Percentiles rank a stretch among this genome's conserved stretches.
These are phyloP conservation scores for Microcera coccophila DNA, from an alignment of 2,329 filamentous ascomycete genomes.

Conservation along the genomic window DNA sequence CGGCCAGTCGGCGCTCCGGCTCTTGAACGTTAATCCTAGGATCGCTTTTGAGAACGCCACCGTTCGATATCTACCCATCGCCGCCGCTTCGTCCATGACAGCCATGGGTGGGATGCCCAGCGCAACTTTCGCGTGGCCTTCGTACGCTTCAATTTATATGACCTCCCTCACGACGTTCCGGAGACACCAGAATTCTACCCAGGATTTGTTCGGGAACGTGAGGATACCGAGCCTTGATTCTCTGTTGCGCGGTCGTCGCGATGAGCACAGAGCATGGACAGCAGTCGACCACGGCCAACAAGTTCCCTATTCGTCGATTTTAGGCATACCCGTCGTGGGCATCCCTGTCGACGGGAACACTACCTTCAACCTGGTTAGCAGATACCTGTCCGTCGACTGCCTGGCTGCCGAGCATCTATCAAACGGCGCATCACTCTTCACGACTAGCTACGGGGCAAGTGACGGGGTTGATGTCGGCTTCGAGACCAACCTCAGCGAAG, in stretches of 20 bases:
- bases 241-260: background rate
- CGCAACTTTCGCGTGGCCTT: no score
- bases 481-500: background rate
- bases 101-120: background rate
- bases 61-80: background rate
- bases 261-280: background rate
- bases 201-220: background rate
- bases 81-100: background rate
- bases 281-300: background rate
- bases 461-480: background rate
- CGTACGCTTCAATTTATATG: background rate
- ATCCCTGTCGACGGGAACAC: background rate
- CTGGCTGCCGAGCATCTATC: background rate
- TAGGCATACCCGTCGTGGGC: background rate
- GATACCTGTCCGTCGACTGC: background rate
- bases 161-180: background rate
- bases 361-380: background rate
- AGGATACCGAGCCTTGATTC: background rate
- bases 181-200: background rate
- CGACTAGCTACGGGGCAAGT: background rate
- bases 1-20: slow-evolving; percentile 4
- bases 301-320: background rate
- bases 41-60: background rate
- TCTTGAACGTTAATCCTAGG: background rate
- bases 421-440: background rate